These are phyloP conservation scores for Proliferodiscus dingleyae DNA, from an alignment of 2,329 filamentous ascomycete species.

Conservation along the genomic window DNA sequence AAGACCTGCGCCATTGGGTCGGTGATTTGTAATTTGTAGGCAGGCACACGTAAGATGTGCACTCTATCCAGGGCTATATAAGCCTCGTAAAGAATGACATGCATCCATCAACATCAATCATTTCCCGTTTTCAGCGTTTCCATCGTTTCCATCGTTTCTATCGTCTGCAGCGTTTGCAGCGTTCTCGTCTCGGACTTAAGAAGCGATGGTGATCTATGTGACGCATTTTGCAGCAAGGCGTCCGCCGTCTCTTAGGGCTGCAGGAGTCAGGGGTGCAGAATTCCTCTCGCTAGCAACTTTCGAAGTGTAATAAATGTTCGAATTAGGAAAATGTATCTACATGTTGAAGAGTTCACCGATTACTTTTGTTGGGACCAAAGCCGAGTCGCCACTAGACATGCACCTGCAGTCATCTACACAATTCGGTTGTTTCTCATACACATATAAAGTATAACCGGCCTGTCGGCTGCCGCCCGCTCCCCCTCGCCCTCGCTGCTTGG, in stretches of 20 bases:
- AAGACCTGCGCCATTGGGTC: not conserved
- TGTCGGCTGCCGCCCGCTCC: too few relatives aligned
- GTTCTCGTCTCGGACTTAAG: too few relatives aligned
- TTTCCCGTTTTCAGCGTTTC: not conserved
- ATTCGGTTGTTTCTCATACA: too few relatives aligned
- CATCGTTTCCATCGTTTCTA: too few relatives aligned
- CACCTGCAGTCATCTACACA: too few relatives aligned
- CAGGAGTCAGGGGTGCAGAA: not conserved
- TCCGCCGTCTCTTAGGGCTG: not conserved
- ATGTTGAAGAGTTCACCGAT: not conserved
- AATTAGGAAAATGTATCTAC: not conserved
- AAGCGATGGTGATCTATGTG: not conserved
- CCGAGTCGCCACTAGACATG: too few relatives aligned
- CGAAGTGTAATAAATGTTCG: not conserved
- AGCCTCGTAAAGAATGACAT: slow-evolving; percentile 1
- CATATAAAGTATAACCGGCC: too few relatives aligned
- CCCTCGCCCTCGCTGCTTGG: too few relatives aligned
- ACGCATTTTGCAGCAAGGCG: too few relatives aligned
- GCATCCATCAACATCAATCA: not conserved
- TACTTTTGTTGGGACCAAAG: too few relatives aligned
- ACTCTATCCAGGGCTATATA: not conserved
- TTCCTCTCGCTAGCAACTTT: not conserved
- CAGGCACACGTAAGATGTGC: not conserved
- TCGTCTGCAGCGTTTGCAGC: too few relatives aligned
- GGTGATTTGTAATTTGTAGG: slow-evolving; percentile 8